Base-by-base conservation (phyloP, 768 basidiomycete genomes). In the Collybia sp. region DNA sequence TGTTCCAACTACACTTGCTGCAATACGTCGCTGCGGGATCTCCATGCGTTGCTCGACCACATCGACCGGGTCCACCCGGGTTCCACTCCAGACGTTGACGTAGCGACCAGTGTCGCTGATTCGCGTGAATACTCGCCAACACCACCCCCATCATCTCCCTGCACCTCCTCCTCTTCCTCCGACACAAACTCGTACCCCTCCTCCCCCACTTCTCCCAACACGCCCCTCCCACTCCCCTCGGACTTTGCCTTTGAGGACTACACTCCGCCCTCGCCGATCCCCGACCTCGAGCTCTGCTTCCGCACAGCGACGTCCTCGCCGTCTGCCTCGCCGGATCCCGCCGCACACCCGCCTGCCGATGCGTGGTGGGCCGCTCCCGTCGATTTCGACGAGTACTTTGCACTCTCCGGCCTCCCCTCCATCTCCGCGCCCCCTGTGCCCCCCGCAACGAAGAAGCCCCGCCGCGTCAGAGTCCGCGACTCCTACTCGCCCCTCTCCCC, bases 11-110 rank as follows among this genome's bases (percentile, higher is more conserved):
- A 73, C 52, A 66, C 63, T 15, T 76, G 76, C 54, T 76, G 76
- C 53, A 69, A 66, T 31, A 61, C 66, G 43, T 44, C 61, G 8
- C 62, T 74, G 12, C 58, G 67, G 2, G 70, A 72, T 58, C 57
- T 76, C 39, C 76, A 76, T 46, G 64, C 64, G 36, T 67, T 76
- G 18, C 59, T 76, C 48, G 70, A 71, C 52, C 78, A 77, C 53
- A 68, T 70, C 30, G 71, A 73, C 49, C 25, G 35, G 35, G 17
- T n/a, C 17, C 35, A 37, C 35, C 13, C 35, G 35, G 56, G 55
- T 11, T 42, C 57, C 15, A 48, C 52, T 30, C 49, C 55, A 6
- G 59, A 62, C 44, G 67, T 64, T 33, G 66, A 36, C 64, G 59
- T 2, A 49, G 67, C 39, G 65, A 66, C 53, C 69, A 62, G 40